Evolutionary conservation across 495 filamentous ascomycete genomes (phyloP).

Genomic region (Viridothelium virens): DNA sequence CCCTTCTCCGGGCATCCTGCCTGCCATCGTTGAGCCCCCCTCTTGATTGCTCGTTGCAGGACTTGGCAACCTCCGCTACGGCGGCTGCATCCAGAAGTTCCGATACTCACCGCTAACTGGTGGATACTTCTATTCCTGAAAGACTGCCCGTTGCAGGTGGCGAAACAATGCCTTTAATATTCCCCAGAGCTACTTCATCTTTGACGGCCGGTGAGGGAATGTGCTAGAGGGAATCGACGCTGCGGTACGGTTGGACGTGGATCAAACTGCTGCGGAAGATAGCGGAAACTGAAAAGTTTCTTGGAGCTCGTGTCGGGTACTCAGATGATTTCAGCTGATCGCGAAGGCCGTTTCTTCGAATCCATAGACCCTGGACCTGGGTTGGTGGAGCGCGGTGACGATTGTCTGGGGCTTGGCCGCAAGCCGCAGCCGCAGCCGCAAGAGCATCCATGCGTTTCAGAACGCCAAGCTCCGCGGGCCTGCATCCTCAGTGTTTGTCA

Average conservation of each 20-base stretch:
- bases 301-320: too few relatives aligned
- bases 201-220: neutral
- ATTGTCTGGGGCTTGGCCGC: neutral
- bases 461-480: neutral
- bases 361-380: neutral
- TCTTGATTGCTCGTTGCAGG: neutral
- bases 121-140: neutral
- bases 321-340: neutral
- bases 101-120: neutral
- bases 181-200: neutral
- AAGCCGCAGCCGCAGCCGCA: too few relatives aligned
- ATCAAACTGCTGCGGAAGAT: neutral
- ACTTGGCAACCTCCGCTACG: neutral
- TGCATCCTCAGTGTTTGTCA: neutral
- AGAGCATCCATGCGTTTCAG: neutral
- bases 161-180: neutral
- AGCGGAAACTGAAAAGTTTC: neutral
- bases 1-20: conserved; percentile 55
- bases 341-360: neutral
- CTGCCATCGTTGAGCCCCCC: conserved; percentile 45
- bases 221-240: neutral
- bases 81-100: neutral
- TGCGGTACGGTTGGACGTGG: neutral
- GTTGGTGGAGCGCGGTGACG: neutral
- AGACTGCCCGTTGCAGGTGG: too few relatives aligned